Base-by-base conservation (phyloP, 2,329 filamentous ascomycete species). In the Cadophora sp. region DNA sequence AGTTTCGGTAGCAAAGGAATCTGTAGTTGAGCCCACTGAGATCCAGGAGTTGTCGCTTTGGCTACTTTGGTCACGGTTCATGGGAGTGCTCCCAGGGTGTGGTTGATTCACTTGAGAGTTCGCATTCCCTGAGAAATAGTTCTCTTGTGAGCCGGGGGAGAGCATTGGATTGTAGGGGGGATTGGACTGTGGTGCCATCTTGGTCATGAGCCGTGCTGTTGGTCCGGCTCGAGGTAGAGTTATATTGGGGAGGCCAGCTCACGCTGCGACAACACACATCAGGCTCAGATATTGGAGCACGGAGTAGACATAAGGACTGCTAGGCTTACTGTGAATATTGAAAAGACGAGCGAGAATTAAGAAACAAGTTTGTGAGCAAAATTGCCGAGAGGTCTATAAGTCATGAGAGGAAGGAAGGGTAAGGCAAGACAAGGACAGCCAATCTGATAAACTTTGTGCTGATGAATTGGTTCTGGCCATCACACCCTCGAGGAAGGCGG, bases 131-230 rank as follows among this genome's bases (percentile, higher is more conserved):
- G 27, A 30, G 27, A 30, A 30, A 30, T 16, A 20, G 16, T 33
- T 30, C 56, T 33, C 55, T 53, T 45, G 43, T 60, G 55, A 58
- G 55, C 55, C 45, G 60, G 60, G 30, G 20, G 16, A 6, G 43
- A 48, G 20, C 20, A 30, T 9, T 2, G 58, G 39, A 36, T 30
- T 22, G 8, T 20, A n/a, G 55, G 8, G 4, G 9, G 6, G 11
- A 30, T 36, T 45, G 47, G 30, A 11, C 56, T 51, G 56, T 24
- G 2, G 22, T 24, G 22, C 45, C 53, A 60, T 60, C 20, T 58
- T 41, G 55, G 14, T 13, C 43, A 45, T 56, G 41, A 36, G 62
- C 39, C 24, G 62, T 65, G 27, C 56, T 51, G 53, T 65, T 1
- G 47, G 47, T 24, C 63, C 55, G 43, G 22, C 24, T 41, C 41